Conservation (phyloP, 2,329 filamentous ascomycete species). For the Escovopsis sp. region DNA sequence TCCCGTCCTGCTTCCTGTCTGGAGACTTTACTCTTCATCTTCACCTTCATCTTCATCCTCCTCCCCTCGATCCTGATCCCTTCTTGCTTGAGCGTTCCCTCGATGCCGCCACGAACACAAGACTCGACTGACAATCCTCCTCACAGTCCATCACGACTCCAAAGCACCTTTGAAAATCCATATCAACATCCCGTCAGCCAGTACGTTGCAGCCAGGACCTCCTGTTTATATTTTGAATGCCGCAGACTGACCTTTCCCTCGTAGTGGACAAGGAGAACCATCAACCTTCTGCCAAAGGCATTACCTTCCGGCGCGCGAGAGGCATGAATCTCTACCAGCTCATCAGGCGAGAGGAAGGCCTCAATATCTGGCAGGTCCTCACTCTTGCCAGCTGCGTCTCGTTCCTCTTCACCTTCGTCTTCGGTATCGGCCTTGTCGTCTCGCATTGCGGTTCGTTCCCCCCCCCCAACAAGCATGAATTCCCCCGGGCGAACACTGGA, state of each 20-base stretch:
- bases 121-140: too few species aligned
- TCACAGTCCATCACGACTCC: not conserved
- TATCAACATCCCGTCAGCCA: not conserved
- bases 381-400: constrained; percentile 4
- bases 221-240: too few species aligned
- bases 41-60: too few species aligned
- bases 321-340: too few species aligned
- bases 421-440: constrained; percentile 16
- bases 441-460: constrained; percentile 12
- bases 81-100: too few species aligned
- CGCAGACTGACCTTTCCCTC: too few species aligned
- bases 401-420: constrained; percentile 11
- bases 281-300: not conserved
- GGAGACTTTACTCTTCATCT: too few species aligned
- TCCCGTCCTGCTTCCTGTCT: too few species aligned
- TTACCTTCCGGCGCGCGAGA: not conserved
- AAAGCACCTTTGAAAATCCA: not conserved
- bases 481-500: not conserved
- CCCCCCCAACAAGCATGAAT: not conserved
- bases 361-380: constrained; percentile 7
- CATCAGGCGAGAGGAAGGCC: not conserved
- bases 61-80: too few species aligned
- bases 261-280: not conserved
- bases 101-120: too few species aligned
- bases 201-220: too few species aligned